Evolutionary conservation across 352 stramenopile species (phyloP), one percentile per base, ranked within the genome.

Genomic region (Globisporangium irregulare): DNA sequence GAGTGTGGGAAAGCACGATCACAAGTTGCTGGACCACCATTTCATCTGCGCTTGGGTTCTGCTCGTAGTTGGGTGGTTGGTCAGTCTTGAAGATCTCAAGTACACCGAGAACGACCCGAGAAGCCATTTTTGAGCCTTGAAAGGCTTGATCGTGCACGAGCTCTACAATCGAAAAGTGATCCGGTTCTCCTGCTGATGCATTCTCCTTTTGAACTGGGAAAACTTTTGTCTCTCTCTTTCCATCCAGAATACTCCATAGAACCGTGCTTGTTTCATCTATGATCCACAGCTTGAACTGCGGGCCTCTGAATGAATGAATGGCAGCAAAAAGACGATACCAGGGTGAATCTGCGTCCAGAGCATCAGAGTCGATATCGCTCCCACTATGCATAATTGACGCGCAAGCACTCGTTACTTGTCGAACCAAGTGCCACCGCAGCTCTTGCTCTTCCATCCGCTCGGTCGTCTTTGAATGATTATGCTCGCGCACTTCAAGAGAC

Each of bases 161-260:
- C 29, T 61, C 56, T 25, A 61, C 48, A 7, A 20, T 27, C 7
- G 29, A 60, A 22, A 7, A 5, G 27, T 32, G 27, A 5, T 18
- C 18, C 20, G 20, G 15, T 61, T 20, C 25, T 50, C 29, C 8
- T 15, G 4, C 20, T 4, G 27, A 8, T 20, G 9, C 3, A n/a
- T 41, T 46, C 18, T 46, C 55, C 18, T 60, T 60, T 46, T 20
- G 56, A 25, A 61, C 8, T 22, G 20, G 18, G n/a, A 48, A 60
- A n/a, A 29, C 14, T 34, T 59, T 63, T 12, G 54, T 51, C 20
- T 57, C 41, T n/a, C 6, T 62, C 29, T 32, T 29, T n/a, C 54
- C 55, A 14, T 69, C 29, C 27, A 27, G 6, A 10, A 64, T 1
- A 10, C 55, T 69, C 64, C 64, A 69, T 1, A 64, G 20, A 14